Evolutionary conservation across 2,329 filamentous ascomycete species (phyloP).

Genomic region (Fulvia fulva): DNA sequence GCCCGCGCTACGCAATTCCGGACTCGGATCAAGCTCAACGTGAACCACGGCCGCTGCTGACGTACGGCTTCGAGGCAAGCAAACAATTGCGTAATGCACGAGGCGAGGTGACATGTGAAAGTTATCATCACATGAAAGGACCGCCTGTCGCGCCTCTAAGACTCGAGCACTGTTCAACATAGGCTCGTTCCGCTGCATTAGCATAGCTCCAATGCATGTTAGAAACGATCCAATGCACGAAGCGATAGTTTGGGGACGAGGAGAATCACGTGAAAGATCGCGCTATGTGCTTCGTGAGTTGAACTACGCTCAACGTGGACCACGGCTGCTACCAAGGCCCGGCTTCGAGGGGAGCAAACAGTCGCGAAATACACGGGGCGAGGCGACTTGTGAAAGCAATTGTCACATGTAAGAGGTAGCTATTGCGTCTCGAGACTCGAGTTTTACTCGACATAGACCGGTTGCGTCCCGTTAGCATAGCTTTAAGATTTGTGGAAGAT

Average conservation of each 20-base stretch:
- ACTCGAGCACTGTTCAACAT: neutral
- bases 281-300: too few species aligned
- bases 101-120: too few species aligned
- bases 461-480: neutral
- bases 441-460: neutral
- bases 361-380: too few species aligned
- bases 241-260: too few species aligned
- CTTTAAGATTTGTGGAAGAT: neutral
- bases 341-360: too few species aligned
- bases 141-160: neutral
- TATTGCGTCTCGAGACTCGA: neutral
- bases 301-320: too few species aligned
- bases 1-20: too few species aligned
- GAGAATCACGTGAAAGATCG: too few species aligned
- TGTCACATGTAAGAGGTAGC: neutral
- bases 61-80: too few species aligned
- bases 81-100: too few species aligned
- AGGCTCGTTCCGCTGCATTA: neutral
- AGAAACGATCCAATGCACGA: neutral
- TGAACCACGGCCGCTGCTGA: neutral
- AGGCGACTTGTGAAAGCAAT: neutral
- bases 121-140: neutral
- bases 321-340: too few species aligned
- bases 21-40: too few species aligned
- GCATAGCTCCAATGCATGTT: neutral